phyloP scores from a whole-genome alignment of 2,329 filamentous ascomycete species.

The Colletotrichum gloeosporioides region DNA sequence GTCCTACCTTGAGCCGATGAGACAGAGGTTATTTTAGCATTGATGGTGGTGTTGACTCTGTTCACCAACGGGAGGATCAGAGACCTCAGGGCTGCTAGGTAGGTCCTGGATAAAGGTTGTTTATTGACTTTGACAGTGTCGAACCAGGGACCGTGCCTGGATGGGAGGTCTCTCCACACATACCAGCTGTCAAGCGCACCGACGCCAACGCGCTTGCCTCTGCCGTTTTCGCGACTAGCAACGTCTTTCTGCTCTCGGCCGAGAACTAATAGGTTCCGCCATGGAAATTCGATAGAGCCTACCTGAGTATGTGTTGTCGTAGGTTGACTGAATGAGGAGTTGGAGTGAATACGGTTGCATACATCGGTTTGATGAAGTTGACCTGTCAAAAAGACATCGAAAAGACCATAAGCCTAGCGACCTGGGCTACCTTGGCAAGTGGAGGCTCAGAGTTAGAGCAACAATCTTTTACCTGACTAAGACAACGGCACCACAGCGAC shows the following conservation, averaged over 20 bases:
- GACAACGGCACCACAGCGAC: background rate
- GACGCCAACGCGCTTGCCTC: background rate
- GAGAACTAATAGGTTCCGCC: background rate
- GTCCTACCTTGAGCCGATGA: background rate
- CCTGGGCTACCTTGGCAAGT: too few species aligned
- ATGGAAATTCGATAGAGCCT: too few species aligned
- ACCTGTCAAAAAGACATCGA: too few species aligned
- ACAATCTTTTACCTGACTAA: background rate
- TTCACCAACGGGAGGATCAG: background rate
- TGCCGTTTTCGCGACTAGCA: background rate
- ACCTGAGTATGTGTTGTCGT: too few species aligned
- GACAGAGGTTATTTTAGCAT: conserved; percentile 20
- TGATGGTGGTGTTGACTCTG: background rate
- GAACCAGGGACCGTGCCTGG: background rate
- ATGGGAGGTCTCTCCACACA: background rate
- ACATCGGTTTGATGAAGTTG: too few species aligned
- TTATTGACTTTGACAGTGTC: background rate
- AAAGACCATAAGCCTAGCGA: too few species aligned
- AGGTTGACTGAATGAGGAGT: too few species aligned
- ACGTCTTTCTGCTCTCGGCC: background rate
- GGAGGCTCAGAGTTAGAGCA: background rate
- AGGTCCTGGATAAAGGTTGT: background rate
- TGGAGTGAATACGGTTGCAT: too few species aligned
- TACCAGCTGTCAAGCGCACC: background rate
- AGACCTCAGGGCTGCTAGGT: background rate